Conservation (phyloP, 495 filamentous ascomycete genomes). For the Neurospora tetraspora region DNA sequence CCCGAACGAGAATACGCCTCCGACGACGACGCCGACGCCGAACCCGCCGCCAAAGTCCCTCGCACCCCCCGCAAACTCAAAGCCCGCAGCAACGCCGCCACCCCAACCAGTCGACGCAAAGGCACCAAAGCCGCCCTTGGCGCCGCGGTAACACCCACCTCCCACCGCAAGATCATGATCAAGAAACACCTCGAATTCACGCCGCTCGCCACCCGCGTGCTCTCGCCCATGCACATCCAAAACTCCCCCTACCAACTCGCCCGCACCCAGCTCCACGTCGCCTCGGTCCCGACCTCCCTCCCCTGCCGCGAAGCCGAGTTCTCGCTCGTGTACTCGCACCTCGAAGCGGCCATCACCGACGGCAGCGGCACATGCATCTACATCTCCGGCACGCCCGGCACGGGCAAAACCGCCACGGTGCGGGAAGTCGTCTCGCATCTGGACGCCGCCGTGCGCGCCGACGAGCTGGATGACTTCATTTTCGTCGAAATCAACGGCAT, state of each 20-base stretch:
- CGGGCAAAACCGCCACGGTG: constrained; percentile 96
- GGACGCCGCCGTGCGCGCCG: constrained; percentile 69
- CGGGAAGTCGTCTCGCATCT: constrained; percentile 88
- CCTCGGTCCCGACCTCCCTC: constrained; percentile 76
- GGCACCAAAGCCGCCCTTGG: constrained; percentile 28
- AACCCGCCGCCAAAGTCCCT: constrained; percentile 23
- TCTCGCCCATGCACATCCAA: constrained; percentile 67
- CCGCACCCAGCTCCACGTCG: constrained; percentile 82
- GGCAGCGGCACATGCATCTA: constrained; percentile 94
- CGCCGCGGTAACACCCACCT: constrained; percentile 53
- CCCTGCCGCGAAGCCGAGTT: constrained; percentile 93
- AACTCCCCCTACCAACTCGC: constrained; percentile 87
- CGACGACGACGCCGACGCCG: constrained; percentile 34
- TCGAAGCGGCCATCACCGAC: constrained; percentile 89
- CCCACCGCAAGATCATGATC: constrained; percentile 57
- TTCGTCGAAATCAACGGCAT: constrained; percentile 99
- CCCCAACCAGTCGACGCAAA: constrained; percentile 30
- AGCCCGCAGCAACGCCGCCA: constrained; percentile 13
- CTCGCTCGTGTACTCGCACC: constrained; percentile 78
- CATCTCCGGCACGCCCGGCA: constrained; percentile 98
- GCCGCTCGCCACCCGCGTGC: constrained; percentile 74
- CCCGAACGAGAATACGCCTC: constrained; percentile 39
- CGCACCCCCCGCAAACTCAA: constrained; percentile 31
- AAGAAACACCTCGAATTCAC: constrained; percentile 95
- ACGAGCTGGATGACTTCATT: constrained; percentile 97